These are phyloP conservation scores for Nemania sp. DNA, from an alignment of 2,329 filamentous ascomycete species.

Conservation along the genomic window DNA sequence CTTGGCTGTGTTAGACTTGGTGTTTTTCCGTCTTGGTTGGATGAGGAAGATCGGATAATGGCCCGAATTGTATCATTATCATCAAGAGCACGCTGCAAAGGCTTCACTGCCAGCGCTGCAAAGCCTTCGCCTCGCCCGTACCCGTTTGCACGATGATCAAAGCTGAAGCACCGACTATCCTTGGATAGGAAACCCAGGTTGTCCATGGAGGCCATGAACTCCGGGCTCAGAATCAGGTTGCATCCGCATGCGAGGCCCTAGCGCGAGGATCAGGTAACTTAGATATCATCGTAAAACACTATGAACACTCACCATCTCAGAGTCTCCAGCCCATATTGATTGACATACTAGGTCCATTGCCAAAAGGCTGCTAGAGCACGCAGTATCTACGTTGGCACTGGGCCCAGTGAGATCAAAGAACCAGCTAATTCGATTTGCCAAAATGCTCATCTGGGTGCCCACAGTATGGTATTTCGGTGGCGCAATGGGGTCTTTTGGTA, in stretches of 20 bases:
- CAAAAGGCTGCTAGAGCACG: conserved; percentile 40
- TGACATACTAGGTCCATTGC: conserved; percentile 41
- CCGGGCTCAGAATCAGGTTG: conserved; percentile 35
- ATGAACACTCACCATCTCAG: neutral
- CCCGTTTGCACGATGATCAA: conserved; percentile 48
- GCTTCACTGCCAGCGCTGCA: conserved; percentile 38
- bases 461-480: conserved; percentile 24
- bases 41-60: conserved; percentile 43
- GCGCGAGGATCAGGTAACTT: conserved; percentile 21
- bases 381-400: conserved; percentile 40
- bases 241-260: conserved; percentile 31
- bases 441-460: conserved; percentile 25
- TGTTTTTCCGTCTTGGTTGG: conserved; percentile 49
- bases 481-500: conserved; percentile 24
- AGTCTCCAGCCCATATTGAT: conserved; percentile 27
- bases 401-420: conserved; percentile 38
- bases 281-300: conserved; percentile 34
- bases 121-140: conserved; percentile 55
- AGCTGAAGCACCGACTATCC: conserved; percentile 38
- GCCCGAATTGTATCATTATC: conserved; percentile 37
- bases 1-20: conserved; percentile 52
- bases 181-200: conserved; percentile 32
- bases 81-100: conserved; percentile 45
- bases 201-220: conserved; percentile 26
- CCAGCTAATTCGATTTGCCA: conserved; percentile 36